Evolutionary conservation across 495 filamentous ascomycete genomes (phyloP), one percentile per base, ranked within the genome.

Genomic region (Lepraria neglecta): DNA sequence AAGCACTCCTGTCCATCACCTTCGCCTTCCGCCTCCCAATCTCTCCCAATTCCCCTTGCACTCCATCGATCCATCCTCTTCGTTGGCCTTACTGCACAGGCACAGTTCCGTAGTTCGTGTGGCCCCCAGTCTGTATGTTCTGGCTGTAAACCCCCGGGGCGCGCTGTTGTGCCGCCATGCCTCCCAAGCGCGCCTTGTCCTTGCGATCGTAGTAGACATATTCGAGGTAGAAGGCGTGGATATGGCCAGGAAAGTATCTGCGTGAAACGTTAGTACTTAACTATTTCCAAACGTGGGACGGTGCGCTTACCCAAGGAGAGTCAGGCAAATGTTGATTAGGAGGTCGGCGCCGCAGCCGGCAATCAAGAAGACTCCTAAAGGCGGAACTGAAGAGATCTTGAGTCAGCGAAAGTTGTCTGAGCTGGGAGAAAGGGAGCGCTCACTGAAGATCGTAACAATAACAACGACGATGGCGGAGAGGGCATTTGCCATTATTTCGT

Each of bases 161-260:
- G 11, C 77, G 75, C 6, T 68, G 61, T 43, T 71, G 68, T 3
- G 72, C 69, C 43, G 77, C 67, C 3, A 75, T 68, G 12, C 87
- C 87, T 3, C 75, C 65, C 15, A 75, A 70, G 27, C 77, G 76
- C 44, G 82, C 77, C 21, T 52, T 19, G 46, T 58, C 45, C 3
- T 40, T 40, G 15, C 87, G 86, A 38, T 89, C 77, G 66, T 87
- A 96, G 70, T 94, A 96, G 53, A 95, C 80, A 67, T 89, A 96
- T 73, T 91, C 85, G 59, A 96, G 66, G 69, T 97, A 97, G 75
- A 95, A 95, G 7, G 90, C 92, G 69, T 96, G 92, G 30, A 96
- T 81, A 64, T 92, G 85, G 7, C 89, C 89, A 1, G 90, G 90
- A 58, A 94, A 71, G 66, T 85, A 88, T 3, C 88, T 90, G 59